These are phyloP conservation scores for Brassica rapa DNA, from an alignment of 345 rosid genomes.

Conservation along the genomic window DNA sequence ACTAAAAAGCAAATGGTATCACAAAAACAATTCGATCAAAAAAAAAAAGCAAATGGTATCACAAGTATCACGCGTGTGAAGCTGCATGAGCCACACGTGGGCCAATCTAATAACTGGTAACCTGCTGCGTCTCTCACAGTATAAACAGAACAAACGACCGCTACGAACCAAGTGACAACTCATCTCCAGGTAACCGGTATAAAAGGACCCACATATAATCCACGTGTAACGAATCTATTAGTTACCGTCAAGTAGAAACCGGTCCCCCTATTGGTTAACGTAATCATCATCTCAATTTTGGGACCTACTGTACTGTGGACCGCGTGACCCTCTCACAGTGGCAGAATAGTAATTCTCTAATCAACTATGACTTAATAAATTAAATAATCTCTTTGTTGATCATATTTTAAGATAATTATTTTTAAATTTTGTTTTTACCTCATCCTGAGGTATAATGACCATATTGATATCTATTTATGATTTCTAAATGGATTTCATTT, in stretches of 20 bases:
- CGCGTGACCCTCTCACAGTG: constrained; percentile 36
- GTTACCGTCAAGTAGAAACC: not conserved
- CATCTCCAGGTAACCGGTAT: constrained; percentile 37
- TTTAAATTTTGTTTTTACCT: not conserved
- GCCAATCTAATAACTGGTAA: constrained; percentile 36
- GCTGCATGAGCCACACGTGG: constrained; percentile 45
- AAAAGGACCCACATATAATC: not conserved
- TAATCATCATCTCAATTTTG: constrained; percentile 23
- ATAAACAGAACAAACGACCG: constrained; percentile 20
- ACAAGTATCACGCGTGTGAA: constrained; percentile 45
- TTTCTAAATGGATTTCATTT: not conserved
- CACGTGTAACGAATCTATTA: not conserved
- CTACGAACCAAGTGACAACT: constrained; percentile 21
- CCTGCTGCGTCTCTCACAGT: constrained; percentile 23
- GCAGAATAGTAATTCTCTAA: constrained; percentile 4
- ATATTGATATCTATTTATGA: not conserved
- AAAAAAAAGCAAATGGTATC: constrained; percentile 26
- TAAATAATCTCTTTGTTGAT: not conserved
- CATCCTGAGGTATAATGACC: not conserved
- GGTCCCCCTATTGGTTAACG: constrained; percentile 27
- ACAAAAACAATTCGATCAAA: too few relatives aligned
- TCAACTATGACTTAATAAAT: not conserved
- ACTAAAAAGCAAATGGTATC: not conserved
- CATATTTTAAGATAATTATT: not conserved
- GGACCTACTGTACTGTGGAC: constrained; percentile 24